A percentile compares a stretch with the other conserved stretches of the same genome.
These are phyloP conservation scores for Trichophyton simii DNA, from an alignment of 2,329 filamentous ascomycete species.

Conservation along the genomic window DNA sequence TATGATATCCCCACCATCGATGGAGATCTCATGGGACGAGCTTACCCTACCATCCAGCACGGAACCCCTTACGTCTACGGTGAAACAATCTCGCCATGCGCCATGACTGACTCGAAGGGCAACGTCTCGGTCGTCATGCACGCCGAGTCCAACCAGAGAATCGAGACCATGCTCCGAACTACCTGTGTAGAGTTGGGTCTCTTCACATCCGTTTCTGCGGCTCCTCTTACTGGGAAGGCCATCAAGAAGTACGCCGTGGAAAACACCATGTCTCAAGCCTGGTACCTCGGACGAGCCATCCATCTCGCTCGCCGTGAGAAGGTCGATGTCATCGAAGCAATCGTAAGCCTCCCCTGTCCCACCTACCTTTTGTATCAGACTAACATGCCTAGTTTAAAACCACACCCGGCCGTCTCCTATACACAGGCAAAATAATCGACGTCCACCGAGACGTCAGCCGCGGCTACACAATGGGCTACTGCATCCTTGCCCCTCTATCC, in stretches of 20 bases:
- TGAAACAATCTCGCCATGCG: constrained; percentile 27
- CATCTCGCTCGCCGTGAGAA: constrained; percentile 17
- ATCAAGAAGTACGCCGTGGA: constrained; percentile 18
- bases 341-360: constrained; percentile 21
- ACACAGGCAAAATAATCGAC: constrained; percentile 35
- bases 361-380: neutral
- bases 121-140: constrained; percentile 23
- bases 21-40: constrained; percentile 35
- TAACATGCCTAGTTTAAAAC: constrained; percentile 17
- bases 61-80: constrained; percentile 32
- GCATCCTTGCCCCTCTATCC: constrained; percentile 20
- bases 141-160: constrained; percentile 11
- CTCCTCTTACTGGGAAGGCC: constrained; percentile 14
- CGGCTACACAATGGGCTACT: constrained; percentile 29
- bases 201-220: constrained; percentile 13
- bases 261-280: constrained; percentile 20
- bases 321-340: constrained; percentile 29
- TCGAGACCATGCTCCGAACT: constrained; percentile 16
- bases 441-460: constrained; percentile 27
- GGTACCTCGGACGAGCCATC: constrained; percentile 19
- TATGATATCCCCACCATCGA: constrained; percentile 31
- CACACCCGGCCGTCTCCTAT: constrained; percentile 26
- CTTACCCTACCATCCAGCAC: constrained; percentile 11
- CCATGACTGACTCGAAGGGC: constrained; percentile 30
- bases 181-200: constrained; percentile 18